Evolutionary conservation across 2,329 filamentous ascomycete genomes (phyloP), one percentile per base, ranked within the genome.

Genomic region (Aureobasidium namibiae): DNA sequence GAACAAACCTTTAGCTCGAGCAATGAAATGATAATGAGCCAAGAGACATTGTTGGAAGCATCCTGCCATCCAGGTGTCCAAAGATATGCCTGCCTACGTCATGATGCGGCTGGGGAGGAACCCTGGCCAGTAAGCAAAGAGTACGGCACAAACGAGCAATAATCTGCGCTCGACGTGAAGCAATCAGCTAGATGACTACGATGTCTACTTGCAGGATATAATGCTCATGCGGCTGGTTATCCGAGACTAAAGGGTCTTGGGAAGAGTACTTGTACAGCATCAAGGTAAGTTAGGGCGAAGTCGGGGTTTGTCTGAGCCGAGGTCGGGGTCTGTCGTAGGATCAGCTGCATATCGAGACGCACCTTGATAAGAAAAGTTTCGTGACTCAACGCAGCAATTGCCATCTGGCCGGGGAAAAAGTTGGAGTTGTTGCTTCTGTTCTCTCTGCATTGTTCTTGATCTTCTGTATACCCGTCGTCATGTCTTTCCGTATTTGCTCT

Each of bases 401-500:
- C 34, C 34, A 38, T 39, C 6, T 38, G 42, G 23, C 42, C 33
- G 29, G 21, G 23, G 33, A 39, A 52, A 50, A 52, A 24, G 23
- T 52, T 39, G 21, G n/a, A 45, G 42, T n/a, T 11, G 23, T 29
- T n/a, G 21, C 44, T 26, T 48, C 33, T 52, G 8, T 7, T 39
- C 23, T 29, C 14, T 13, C 11, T 39, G 34, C 14, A 39, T 26
- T 52, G 34, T 39, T 24, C 26, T 18, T 52, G 48, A 38, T 23
- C 4, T 14, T 33, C 5, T n/a, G n/a, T n/a, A 52, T 52, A 52
- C 23, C 33, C 34, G 29, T 52, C 26, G 44, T 33, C 21, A 67
- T 67, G 65, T 65, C 65, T 57, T 59, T 66, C 31, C 62, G 64
- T 31, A 29, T 59, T 7, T 61, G 64, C 39, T 65, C 63, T 36